These are phyloP conservation scores for Hylodesmum podocarpum DNA, from an alignment of 306 rosid species.

Conservation along the genomic window DNA sequence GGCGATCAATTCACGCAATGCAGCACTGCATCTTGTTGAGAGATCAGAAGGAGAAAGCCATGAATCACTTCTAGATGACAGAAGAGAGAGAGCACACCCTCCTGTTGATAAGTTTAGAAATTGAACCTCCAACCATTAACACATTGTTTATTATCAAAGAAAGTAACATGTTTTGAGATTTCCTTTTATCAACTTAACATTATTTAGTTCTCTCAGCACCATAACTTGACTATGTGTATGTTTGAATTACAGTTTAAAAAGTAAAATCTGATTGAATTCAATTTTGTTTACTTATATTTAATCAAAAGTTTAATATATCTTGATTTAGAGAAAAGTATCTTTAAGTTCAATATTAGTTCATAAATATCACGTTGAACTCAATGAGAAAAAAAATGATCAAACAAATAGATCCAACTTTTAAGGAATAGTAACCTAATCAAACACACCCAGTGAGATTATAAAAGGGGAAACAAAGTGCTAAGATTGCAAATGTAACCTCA, in stretches of 20 bases:
- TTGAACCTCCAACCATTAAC: slow-evolving; percentile 29
- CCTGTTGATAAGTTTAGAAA: slow-evolving; percentile 41
- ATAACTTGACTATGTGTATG: background rate
- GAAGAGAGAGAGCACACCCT: slow-evolving; percentile 99
- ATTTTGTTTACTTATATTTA: too few species aligned
- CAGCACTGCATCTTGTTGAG: slow-evolving; percentile 81
- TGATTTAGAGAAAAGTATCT: too few species aligned
- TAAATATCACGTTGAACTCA: too few species aligned
- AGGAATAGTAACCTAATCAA: too few species aligned
- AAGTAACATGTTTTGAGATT: background rate
- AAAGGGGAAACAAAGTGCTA: background rate
- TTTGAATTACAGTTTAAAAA: too few species aligned
- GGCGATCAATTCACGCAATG: slow-evolving; percentile 77
- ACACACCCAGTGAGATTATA: background rate
- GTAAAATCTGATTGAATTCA: too few species aligned
- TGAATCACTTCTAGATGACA: slow-evolving; percentile 70
- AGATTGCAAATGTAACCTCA: background rate
- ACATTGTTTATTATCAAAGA: background rate
- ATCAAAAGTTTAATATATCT: too few species aligned
- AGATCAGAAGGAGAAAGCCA: slow-evolving; percentile 66
- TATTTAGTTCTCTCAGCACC: background rate
- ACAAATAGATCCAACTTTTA: too few species aligned
- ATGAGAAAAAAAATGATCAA: too few species aligned
- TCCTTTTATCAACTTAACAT: background rate
- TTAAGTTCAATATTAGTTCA: too few species aligned